phyloP scores from a whole-genome alignment of 2,329 filamentous ascomycete genomes.

The Talaromyces piceae region DNA sequence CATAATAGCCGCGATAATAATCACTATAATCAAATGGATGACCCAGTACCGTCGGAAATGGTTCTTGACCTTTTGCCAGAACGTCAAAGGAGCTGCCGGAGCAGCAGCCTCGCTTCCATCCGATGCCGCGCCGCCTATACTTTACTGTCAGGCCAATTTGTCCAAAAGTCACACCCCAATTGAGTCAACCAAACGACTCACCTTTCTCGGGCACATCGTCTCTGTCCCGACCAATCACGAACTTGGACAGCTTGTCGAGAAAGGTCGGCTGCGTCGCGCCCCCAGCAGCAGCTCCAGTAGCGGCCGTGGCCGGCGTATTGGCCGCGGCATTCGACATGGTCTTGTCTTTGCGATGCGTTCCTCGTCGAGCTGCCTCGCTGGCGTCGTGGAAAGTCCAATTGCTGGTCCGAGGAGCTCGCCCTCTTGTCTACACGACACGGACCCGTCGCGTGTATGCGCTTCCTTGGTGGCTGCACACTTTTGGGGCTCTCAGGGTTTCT shows the following conservation, averaged over 20 bases:
- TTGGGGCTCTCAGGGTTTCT: neutral
- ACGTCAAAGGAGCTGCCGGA: constrained; percentile 20
- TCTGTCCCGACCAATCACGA: constrained; percentile 9
- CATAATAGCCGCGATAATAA: constrained; percentile 34
- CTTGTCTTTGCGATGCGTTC: too few species aligned
- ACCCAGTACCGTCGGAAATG: constrained; percentile 35
- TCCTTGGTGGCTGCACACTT: neutral
- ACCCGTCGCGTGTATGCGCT: constrained; percentile 1
- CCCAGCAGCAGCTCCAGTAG: neutral
- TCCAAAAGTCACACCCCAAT: too few species aligned
- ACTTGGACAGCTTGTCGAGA: constrained; percentile 11
- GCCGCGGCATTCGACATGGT: constrained; percentile 8
- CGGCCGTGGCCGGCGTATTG: neutral
- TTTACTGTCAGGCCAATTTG: too few species aligned
- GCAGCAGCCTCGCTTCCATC: constrained; percentile 16
- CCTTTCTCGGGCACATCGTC: constrained; percentile 8
- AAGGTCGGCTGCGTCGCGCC: constrained; percentile 3
- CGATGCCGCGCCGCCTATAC: constrained; percentile 14
- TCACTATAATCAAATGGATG: constrained; percentile 26
- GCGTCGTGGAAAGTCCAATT: too few species aligned
- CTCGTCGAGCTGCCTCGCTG: neutral
- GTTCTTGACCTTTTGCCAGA: constrained; percentile 20
- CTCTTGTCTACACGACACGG: constrained; percentile 1
- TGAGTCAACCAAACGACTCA: neutral
- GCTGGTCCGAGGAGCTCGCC: neutral